Base-by-base conservation (phyloP, 495 filamentous ascomycete genomes). In the Podospora conica region DNA sequence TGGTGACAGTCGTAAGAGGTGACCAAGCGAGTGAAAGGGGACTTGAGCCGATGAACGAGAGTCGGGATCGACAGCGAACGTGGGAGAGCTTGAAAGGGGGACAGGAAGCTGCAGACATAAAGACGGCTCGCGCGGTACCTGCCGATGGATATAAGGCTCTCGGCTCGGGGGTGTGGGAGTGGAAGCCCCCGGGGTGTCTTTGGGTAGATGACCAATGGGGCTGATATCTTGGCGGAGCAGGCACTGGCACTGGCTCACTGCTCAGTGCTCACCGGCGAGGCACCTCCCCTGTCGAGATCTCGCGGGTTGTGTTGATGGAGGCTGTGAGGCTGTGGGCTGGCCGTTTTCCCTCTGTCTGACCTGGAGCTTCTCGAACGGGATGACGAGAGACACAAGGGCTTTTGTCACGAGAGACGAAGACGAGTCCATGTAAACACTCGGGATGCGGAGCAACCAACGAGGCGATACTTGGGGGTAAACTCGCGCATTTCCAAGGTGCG, bases 61-160 rank as follows among this genome's bases (percentile, higher is more conserved):
- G 71, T 69, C 69, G 53, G 65, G 60, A 23, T 55, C 66, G 69
- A 59, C 71, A 70, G 65, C 71, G 71, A 73, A 55, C 66, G 73
- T 66, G 58, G 57, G 63, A 21, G 65, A 56, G 65, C 66, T 61
- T 60, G 64, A 28, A 53, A 66, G 59, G 21, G 65, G 65, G 65
- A 61, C 66, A 53, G 65, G 53, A 63, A 59, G 59, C 20, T 33
- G 55, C 58, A 54, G 21, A 31, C 53, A 58, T 27, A 28, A 20
- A 33, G 62, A 53, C 58, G 61, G 33, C 33, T 55, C 64, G 56
- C 15, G 68, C 68, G 70, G 70, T 62, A 68, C 68, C 60, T 55
- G 64, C 68, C 65, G 65, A 63, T 67, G 15, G 65, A 74, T 75
- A 75, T 75, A 75, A 67, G 67, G 68, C 68, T 48, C 40, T n/a